Base-by-base conservation (phyloP, 1,284 basidiomycete genomes). In the Rhizoctonia solani region DNA sequence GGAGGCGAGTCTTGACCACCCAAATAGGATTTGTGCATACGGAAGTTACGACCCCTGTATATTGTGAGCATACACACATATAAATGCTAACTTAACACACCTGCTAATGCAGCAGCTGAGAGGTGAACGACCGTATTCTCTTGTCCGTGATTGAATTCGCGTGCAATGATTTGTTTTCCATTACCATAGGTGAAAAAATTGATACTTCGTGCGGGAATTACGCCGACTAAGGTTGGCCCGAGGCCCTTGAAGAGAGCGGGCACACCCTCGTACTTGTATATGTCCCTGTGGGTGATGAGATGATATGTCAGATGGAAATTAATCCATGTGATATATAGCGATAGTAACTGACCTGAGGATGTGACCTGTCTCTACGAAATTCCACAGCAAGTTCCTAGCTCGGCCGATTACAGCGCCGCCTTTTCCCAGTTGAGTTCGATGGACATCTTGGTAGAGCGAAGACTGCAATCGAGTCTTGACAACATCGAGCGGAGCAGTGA, bases 161-260 rank as follows among this genome's bases (percentile, higher is more conserved):
- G 83, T 11, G 95, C 93, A 56, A 97, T 90, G 69, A 96, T 78
- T 47, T 89, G 88, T 77, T 99, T 99, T 54, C 95, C 94, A 74
- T 97, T 99, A 21, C 96, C 97, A 74, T 99, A 99, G 14, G 93
- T 92, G 82, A 92, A 99, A 78, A 99, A 99, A 78, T 98, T 95
- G 81, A 99, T 98, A 4, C 94, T 94, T 61, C 93, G 86, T 0
- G 95, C 96, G 0, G 97, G 97, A 37, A 99, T 86, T 66, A 93
- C 95, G 66, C 97, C 97, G 30, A 96, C 93, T 0, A 99, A 83
- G 0, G 94, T 97, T 0, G 97, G 94, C 0, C 93, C 95, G 1
- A 99, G 85, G 55, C 96, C 96, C 75, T 92, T 95, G 82, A 98
- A 98, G 0, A 99, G 80, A 0, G 96, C 96, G 6, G 87, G 83